These are phyloP conservation scores for Hericium coralloides DNA, from an alignment of 768 basidiomycete genomes.

Conservation along the genomic window DNA sequence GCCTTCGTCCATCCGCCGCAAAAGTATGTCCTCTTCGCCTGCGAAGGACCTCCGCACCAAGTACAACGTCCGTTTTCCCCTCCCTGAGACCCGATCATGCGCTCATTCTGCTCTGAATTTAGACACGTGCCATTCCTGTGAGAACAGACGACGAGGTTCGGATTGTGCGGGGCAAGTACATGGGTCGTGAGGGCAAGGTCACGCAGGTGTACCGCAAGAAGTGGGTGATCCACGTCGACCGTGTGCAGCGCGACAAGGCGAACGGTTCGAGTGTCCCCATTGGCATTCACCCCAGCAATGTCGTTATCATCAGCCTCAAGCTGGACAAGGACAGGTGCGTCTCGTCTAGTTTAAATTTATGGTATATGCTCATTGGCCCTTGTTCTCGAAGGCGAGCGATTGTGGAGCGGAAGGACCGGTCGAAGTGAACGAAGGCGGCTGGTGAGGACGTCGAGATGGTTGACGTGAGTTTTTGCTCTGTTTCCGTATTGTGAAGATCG, in stretches of 20 bases:
- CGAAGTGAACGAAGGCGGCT: conserved; percentile 40
- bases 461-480: conserved; percentile 45
- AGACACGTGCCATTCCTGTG: conserved; percentile 89
- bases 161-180: conserved; percentile 96
- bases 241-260: conserved; percentile 95
- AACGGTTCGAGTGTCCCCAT: conserved; percentile 92
- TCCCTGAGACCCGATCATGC: background rate
- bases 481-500: conserved; percentile 4
- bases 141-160: conserved; percentile 98
- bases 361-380: background rate
- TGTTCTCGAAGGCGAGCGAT: conserved; percentile 58
- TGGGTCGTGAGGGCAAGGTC: conserved; percentile 97
- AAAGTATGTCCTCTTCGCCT: conserved; percentile 95
- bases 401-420: conserved; percentile 77
- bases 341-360: background rate
- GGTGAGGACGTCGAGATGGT: conserved; percentile 68
- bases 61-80: conserved; percentile 61
- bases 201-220: conserved; percentile 98
- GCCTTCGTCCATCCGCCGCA: conserved; percentile 89
- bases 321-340: conserved; percentile 80
- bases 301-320: conserved; percentile 89
- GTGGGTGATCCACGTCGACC: conserved; percentile 98
- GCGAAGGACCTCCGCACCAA: conserved; percentile 91
- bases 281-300: conserved; percentile 94
- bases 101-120: conserved; percentile 1